phyloP scores from a whole-genome alignment of 192 early-diverging fungal genomes.

The Coemansia javaensis region DNA sequence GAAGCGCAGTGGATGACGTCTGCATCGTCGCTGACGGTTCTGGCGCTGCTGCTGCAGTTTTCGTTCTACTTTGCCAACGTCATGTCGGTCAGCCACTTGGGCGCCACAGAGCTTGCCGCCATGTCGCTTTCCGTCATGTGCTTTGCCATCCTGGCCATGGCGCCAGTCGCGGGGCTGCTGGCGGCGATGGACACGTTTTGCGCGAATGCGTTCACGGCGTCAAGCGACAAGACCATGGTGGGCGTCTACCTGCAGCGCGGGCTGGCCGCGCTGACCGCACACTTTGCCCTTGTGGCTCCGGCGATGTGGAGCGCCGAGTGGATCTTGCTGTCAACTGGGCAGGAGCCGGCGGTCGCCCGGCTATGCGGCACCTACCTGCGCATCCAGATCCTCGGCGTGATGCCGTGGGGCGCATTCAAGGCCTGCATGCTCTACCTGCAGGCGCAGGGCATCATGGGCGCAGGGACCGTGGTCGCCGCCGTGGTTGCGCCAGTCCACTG shows the following conservation, averaged over 20 bases:
- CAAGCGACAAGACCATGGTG: too few relatives aligned
- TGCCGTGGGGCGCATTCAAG: slow-evolving; percentile 72
- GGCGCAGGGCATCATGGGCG: slow-evolving; percentile 81
- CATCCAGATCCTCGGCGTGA: slow-evolving; percentile 63
- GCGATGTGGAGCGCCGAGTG: slow-evolving; percentile 28
- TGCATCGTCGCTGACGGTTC: slow-evolving; percentile 23
- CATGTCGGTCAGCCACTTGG: too few relatives aligned
- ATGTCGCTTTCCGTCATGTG: slow-evolving; percentile 63
- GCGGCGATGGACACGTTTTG: too few relatives aligned
- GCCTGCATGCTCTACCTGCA: slow-evolving; percentile 76
- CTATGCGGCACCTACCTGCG: slow-evolving; percentile 56
- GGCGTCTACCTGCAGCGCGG: slow-evolving; percentile 32
- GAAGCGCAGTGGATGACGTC: slow-evolving; percentile 28
- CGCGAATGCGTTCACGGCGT: too few relatives aligned
- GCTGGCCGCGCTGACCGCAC: slow-evolving; percentile 9
- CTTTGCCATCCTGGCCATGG: slow-evolving; percentile 15
- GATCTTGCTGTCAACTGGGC: too few relatives aligned
- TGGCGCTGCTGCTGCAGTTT: slow-evolving; percentile 54
- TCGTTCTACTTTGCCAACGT: slow-evolving; percentile 62
- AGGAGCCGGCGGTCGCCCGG: slow-evolving; percentile 60
- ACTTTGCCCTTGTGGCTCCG: slow-evolving; percentile 4
- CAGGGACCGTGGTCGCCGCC: slow-evolving; percentile 66
- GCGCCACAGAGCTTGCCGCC: slow-evolving; percentile 55
- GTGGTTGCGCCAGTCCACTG: slow-evolving; percentile 68
- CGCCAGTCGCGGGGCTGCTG: slow-evolving; percentile 57